Percentiles rank a stretch among this genome's conserved stretches.
Evolutionary conservation across 768 basidiomycete genomes (phyloP).

Genomic region (Termitomyces sp.): DNA sequence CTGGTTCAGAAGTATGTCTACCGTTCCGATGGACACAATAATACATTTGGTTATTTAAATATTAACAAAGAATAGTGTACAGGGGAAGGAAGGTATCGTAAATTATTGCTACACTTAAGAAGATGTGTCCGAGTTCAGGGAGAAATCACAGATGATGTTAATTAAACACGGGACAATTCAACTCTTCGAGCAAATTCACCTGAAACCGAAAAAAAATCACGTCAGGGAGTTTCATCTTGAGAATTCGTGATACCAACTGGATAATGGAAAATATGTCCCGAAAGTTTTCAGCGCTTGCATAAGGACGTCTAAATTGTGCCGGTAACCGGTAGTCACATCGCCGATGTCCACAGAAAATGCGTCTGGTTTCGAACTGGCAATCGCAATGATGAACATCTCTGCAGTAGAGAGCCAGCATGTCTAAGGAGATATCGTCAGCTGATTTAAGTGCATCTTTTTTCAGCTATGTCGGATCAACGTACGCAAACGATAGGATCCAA

Average conservation of each 20-base stretch:
- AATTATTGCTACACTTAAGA: background rate
- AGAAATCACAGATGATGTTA: background rate
- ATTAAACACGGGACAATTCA: conserved; percentile 6
- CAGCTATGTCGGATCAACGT: conserved; percentile 16
- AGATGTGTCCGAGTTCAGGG: background rate
- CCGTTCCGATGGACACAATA: background rate
- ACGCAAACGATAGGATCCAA: conserved; percentile 51
- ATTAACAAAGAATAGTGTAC: background rate
- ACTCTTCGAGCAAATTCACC: conserved; percentile 8
- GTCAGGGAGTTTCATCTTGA: background rate
- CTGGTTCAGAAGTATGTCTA: too few species aligned
- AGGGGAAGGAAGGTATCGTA: background rate
- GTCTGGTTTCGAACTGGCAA: conserved; percentile 3
- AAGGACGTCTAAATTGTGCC: conserved; percentile 9
- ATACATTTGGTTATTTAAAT: background rate
- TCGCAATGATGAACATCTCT: conserved; percentile 14
- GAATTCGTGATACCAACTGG: conserved; percentile 6
- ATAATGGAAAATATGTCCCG: conserved; percentile 12
- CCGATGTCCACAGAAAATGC: conserved; percentile 2
- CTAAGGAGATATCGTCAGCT: conserved; percentile 4
- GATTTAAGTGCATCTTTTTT: background rate
- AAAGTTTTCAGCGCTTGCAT: conserved; percentile 11
- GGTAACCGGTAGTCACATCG: conserved; percentile 5
- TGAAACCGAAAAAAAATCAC: background rate
- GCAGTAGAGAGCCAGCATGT: conserved; percentile 15